A percentile compares a stretch with the other conserved stretches of the same genome.
phyloP scores from a whole-genome alignment of 2,329 filamentous ascomycete species.

The Xylaria sp. region DNA sequence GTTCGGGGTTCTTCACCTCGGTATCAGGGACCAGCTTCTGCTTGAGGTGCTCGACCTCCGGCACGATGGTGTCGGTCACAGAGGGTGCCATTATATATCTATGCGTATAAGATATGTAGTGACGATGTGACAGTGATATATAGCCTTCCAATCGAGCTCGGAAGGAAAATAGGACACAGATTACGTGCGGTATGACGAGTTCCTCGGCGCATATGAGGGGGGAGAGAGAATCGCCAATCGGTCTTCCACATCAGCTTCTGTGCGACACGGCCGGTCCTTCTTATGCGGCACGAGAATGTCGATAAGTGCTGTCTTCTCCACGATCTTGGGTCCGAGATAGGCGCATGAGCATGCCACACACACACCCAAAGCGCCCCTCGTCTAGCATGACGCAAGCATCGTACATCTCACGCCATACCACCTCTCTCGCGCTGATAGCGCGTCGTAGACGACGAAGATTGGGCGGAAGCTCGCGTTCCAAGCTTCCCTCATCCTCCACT shows the following conservation, averaged over 20 bases:
- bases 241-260: background rate
- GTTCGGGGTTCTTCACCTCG: constrained; percentile 19
- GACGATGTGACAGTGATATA: background rate
- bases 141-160: background rate
- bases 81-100: constrained; percentile 35
- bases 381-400: constrained; percentile 19
- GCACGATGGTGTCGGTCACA: constrained; percentile 34
- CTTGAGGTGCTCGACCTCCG: constrained; percentile 35
- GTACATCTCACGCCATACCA: constrained; percentile 27
- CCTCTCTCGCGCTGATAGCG: constrained; percentile 11
- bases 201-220: background rate
- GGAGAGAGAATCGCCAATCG: background rate
- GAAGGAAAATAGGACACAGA: background rate
- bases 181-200: background rate
- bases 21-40: constrained; percentile 28
- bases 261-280: constrained; percentile 9
- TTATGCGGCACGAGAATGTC: constrained; percentile 11
- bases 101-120: background rate
- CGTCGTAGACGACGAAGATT: constrained; percentile 23
- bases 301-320: constrained; percentile 6
- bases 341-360: background rate
- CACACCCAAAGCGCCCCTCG: constrained; percentile 5
- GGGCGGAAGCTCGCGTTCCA: background rate
- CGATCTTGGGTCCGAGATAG: constrained; percentile 17
- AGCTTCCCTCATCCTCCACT: background rate